A percentile compares a stretch with the other conserved stretches of the same genome.
These are phyloP conservation scores for Rhinocladiella mackenziei DNA, from an alignment of 2,329 filamentous ascomycete genomes.

Conservation along the genomic window DNA sequence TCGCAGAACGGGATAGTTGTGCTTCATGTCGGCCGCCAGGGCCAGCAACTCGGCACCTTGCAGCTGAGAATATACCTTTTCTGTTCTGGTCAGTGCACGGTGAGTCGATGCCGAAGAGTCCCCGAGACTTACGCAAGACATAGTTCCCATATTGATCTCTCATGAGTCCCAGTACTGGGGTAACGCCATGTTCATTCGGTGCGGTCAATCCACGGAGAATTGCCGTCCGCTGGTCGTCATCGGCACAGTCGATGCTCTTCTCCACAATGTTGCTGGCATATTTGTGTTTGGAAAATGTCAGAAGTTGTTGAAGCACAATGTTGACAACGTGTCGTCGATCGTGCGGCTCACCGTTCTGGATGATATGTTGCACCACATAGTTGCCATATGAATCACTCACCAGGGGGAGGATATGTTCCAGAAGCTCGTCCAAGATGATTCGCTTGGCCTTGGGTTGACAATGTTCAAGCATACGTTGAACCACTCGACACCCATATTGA, in stretches of 20 bases:
- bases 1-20: slow-evolving; percentile 59
- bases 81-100: slow-evolving; percentile 47
- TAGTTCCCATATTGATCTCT: slow-evolving; percentile 94
- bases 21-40: slow-evolving; percentile 62
- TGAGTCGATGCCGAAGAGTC: neutral
- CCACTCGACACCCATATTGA: slow-evolving; percentile 83
- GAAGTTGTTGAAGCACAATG: slow-evolving; percentile 66
- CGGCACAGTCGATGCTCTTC: slow-evolving; percentile 74
- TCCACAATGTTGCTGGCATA: slow-evolving; percentile 97
- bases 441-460: slow-evolving; percentile 68
- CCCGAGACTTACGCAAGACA: slow-evolving; percentile 77
- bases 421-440: slow-evolving; percentile 73
- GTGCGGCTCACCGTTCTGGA: slow-evolving; percentile 68
- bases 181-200: slow-evolving; percentile 61
- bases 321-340: slow-evolving; percentile 70
- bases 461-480: slow-evolving; percentile 85
- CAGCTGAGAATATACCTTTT: slow-evolving; percentile 70
- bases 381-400: slow-evolving; percentile 90
- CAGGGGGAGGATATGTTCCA: slow-evolving; percentile 65
- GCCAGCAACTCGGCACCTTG: slow-evolving; percentile 56
- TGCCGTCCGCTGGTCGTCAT: slow-evolving; percentile 61
- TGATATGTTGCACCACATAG: slow-evolving; percentile 92
- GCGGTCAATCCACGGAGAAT: slow-evolving; percentile 64
- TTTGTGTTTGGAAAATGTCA: slow-evolving; percentile 85
- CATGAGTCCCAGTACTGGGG: slow-evolving; percentile 71